Conservation (phyloP, 352 stramenopile genomes). For the Pythium dissotocum region DNA sequence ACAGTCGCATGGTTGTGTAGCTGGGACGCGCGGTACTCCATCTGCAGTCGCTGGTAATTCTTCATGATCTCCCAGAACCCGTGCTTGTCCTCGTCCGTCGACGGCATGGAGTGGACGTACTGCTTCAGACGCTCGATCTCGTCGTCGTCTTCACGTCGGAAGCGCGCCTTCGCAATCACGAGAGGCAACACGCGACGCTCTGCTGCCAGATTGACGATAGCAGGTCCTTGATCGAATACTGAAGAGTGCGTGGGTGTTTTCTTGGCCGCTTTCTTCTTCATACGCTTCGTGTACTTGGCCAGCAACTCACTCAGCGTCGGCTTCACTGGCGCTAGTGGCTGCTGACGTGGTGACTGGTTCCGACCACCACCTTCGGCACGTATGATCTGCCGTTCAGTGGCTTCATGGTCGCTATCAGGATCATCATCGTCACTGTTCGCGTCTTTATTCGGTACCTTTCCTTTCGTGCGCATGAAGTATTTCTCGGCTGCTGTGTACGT, state of each 20-base stretch:
- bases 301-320: slow-evolving; percentile 8
- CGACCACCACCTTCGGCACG: not conserved
- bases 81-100: slow-evolving; percentile 39
- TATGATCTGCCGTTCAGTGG: not conserved
- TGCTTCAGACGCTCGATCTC: slow-evolving; percentile 53
- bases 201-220: not conserved
- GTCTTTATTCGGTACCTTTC: not conserved
- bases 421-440: slow-evolving; percentile 1
- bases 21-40: slow-evolving; percentile 34
- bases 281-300: slow-evolving; percentile 8
- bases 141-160: slow-evolving; percentile 26
- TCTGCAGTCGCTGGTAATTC: slow-evolving; percentile 43
- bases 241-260: slow-evolving; percentile 6
- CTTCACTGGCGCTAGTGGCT: slow-evolving; percentile 1
- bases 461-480: slow-evolving; percentile 25
- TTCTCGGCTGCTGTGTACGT: slow-evolving; percentile 28
- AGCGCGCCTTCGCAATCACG: not conserved
- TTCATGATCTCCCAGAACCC: slow-evolving; percentile 50
- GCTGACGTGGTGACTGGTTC: not conserved
- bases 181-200: not conserved
- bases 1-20: slow-evolving; percentile 38
- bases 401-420: slow-evolving; percentile 1
- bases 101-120: slow-evolving; percentile 38
- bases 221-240: slow-evolving; percentile 16
- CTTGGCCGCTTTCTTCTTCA: slow-evolving; percentile 15